Percentiles rank a stretch among this genome's conserved stretches.
Evolutionary conservation across 2,329 filamentous ascomycete genomes (phyloP).

Genomic region (Myrmaecium sp.): DNA sequence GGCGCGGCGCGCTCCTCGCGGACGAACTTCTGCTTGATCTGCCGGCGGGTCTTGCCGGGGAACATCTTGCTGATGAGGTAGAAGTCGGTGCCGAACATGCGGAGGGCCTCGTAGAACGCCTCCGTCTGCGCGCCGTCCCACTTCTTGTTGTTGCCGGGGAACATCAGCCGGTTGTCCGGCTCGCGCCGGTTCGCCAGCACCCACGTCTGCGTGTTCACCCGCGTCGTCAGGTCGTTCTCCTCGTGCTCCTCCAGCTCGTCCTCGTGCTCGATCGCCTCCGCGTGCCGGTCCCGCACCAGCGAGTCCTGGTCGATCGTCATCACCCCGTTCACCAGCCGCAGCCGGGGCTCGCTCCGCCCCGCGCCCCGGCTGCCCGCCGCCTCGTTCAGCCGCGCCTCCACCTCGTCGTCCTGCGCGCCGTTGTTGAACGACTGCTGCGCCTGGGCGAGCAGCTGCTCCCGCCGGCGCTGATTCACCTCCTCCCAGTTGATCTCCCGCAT

Average conservation of each 20-base stretch:
- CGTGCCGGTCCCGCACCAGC: conserved; percentile 51
- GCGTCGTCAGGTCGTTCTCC: conserved; percentile 61
- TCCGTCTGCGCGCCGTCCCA: conserved; percentile 61
- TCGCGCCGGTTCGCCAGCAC: conserved; percentile 41
- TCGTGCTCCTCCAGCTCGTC: conserved; percentile 45
- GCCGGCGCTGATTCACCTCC: conserved; percentile 26
- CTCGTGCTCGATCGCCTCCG: conserved; percentile 38
- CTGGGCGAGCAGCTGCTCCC: conserved; percentile 12
- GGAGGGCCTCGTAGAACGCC: conserved; percentile 57
- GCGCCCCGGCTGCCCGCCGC: conserved; percentile 7
- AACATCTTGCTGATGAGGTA: conserved; percentile 66
- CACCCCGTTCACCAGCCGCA: conserved; percentile 52
- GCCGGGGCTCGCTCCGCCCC: conserved; percentile 35
- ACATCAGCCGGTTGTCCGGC: conserved; percentile 25
- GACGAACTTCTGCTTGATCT: conserved; percentile 71
- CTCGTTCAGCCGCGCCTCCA: conserved; percentile 7
- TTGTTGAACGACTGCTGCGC: conserved; percentile 5
- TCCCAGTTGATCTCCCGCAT: conserved; percentile 50
- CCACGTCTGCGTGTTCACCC: conserved; percentile 53
- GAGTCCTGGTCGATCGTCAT: conserved; percentile 56
- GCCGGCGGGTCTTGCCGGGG: conserved; percentile 49
- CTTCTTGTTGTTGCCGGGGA: conserved; percentile 25
- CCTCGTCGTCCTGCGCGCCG: conserved; percentile 8
- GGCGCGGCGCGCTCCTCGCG: conserved; percentile 57
- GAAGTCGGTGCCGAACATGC: conserved; percentile 71